Base-by-base conservation (phyloP, 2,329 filamentous ascomycete genomes). In the Cladobotryum protrusum region DNA sequence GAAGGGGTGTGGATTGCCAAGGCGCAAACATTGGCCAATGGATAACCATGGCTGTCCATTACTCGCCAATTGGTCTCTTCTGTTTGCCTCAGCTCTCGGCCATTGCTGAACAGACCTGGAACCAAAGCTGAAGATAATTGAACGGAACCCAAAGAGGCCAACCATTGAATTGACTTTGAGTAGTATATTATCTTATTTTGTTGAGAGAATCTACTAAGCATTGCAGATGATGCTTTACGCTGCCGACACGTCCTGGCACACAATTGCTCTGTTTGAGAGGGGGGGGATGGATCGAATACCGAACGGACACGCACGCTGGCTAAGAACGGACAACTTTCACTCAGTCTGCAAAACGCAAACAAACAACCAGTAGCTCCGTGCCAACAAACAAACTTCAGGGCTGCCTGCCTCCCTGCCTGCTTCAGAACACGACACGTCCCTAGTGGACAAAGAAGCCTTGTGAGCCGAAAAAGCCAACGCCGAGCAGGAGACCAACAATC, bases 11-110 rank as follows among this genome's bases (percentile, higher is more conserved):
- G 49, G 45, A 48, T 29, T 48, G 49, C 45, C 49, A 34, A 44
- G 35, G 49, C 45, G 49, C 41, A 48, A 33, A 34, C 45, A 52
- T 48, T 52, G 49, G 45, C 45, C 49, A 52, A 52, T 52, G 40
- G 41, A 35, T 52, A 35, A 9, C 13, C n/a, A 33, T 24, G 24
- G 33, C 34, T 42, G 45, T 19, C 39, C 35, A 43, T 44, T 44
- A 48, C 49, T 52, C 45, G 49, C 40, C 49, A 52, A 52, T 52
- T 48, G 45, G 33, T 13, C 4, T n/a, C 17, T 15, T 44, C 14
- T 37, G 48, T 50, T 37, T 15, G 48, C 35, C 40, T 43, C 40
- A 43, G 40, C 40, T 24, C 7, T 24, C 14, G 15, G 40, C 15
- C 19, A 43, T 24, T 43, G 40, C 40, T 43, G 40, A 18, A 24